Evolutionary conservation across 2,329 filamentous ascomycete species (phyloP), one percentile per base, ranked within the genome.

Genomic region (Alternaria incomplexa): DNA sequence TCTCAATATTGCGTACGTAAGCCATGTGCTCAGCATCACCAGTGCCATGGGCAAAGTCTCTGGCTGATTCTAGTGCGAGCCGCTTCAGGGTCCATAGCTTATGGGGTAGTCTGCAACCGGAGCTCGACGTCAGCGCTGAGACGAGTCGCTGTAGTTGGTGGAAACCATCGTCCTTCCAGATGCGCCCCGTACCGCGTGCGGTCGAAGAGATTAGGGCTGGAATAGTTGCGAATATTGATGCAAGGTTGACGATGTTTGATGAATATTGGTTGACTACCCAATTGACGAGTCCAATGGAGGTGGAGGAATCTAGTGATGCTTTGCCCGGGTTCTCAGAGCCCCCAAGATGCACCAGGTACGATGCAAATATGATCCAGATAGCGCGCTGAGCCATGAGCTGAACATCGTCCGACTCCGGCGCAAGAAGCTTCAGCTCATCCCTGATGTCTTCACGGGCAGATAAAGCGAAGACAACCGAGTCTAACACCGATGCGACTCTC

Each of bases 81-180:
- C 77, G 73, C 47, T 79, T 77, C 47, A 81, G 40, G 12, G 76
- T 79, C 74, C 77, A 79, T 12, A 72, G 65, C 54, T 73, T 75
- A 40, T 79, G 76, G 2, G 75, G 72, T 11, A 76, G 53, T 11
- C 69, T 69, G 12, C 66, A 60, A 3, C 68, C 70, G 11, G 67
- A 67, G 7, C 67, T 51, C 3, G 69, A 61, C n/a, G 76, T 61
- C n/a, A 81, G 64, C 3, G 66, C 64, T 28, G 75, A 63, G 23
- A 77, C 68, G 1, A 80, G 58, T 10, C 68, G 66, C 45, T 78
- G 73, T 22, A 81, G 61, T 46, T 79, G 71, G 10, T 73, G 68
- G 30, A 79, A 79, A 6, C 79, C 78, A 36, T 77, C 71, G 25
- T 76, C 73, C 47, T 71, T 71, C 71, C 67, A 75, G 32, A 77